Conservation (phyloP, 805 yeast species). For the Kodamaea hsintzibuensis region DNA sequence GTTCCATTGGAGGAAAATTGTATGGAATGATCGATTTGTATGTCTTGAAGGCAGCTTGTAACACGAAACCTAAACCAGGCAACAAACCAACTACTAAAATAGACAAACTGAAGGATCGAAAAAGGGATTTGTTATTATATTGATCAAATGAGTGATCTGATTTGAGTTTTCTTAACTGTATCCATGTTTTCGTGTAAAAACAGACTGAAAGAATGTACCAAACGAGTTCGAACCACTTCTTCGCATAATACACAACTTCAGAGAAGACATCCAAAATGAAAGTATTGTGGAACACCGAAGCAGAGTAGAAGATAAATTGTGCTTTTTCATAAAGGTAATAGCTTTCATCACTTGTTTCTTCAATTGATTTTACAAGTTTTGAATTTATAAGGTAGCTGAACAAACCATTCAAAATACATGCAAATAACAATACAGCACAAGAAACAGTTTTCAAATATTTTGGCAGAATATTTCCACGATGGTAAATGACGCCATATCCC, state of each 20-base stretch:
- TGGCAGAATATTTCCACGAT: conserved; percentile 10
- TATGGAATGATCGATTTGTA: too few relatives aligned
- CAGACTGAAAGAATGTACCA: neutral
- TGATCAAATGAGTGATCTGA: neutral
- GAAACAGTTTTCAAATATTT: neutral
- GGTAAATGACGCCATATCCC: conserved; percentile 38
- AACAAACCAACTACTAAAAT: neutral
- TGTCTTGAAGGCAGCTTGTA: neutral
- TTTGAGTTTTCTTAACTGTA: neutral
- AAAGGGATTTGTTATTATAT: neutral
- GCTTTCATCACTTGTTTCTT: neutral
- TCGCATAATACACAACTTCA: neutral
- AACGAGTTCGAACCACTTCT: neutral
- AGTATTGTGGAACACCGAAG: neutral
- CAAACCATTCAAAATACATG: neutral
- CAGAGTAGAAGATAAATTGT: neutral
- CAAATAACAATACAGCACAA: neutral
- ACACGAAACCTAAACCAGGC: neutral
- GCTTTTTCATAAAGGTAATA: neutral
- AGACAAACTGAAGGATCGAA: neutral
- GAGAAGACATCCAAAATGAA: neutral
- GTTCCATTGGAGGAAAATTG: neutral
- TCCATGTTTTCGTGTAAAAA: neutral
- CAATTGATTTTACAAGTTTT: neutral
- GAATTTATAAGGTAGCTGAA: neutral